Evolutionary conservation across 371 early-diverging fungal genomes (phyloP), one percentile per base, ranked within the genome.

Genomic region (Apophysomyces trapeziformis): DNA sequence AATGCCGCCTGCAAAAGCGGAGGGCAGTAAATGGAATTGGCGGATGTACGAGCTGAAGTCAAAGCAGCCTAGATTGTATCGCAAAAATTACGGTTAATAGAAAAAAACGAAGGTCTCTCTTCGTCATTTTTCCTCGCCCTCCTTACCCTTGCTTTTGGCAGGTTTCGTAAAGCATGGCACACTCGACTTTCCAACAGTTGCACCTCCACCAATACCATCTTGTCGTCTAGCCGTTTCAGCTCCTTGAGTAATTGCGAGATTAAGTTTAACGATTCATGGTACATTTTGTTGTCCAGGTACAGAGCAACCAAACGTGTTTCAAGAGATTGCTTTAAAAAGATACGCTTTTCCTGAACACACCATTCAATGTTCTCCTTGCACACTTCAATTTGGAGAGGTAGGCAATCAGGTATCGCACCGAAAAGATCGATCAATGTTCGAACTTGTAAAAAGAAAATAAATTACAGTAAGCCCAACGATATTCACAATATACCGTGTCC

Each of bases 1-100:
- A 99, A 85, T 44, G 90, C 87, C 12, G 99, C 99, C 78, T 99
- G 99, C 76, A 99, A 86, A 64, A 95, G 83, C n/a, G 98, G 97
- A 68, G 99, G 99, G 71, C 98, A 98, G 78, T 99, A 99, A 67
- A 99, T 96, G 26, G 97, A 87, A 72, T 99, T 99, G 58, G 99
- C 98, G 6, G 96, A 92, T 5, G 99, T 97, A 72, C 97, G 91
- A 14, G 99, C 99, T 13, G 96, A 94, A 2, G 99, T 99, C 50
- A 99, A 83, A 14, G 99, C 94, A 36, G 99, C 99, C 90, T 92
- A 71, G 16, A n/a, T 56, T 0, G 5, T 32, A 8, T 47, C 16
- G 8, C 26, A 26, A 61, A 21, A 2, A 59, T 59, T 35, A 59
- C 11, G 36, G 54, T 14, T 6, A 56, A 1, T 14, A 8, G 21